These are phyloP conservation scores for Rhododendron henanense DNA, from an alignment of 148 eudicot species.

Conservation along the genomic window DNA sequence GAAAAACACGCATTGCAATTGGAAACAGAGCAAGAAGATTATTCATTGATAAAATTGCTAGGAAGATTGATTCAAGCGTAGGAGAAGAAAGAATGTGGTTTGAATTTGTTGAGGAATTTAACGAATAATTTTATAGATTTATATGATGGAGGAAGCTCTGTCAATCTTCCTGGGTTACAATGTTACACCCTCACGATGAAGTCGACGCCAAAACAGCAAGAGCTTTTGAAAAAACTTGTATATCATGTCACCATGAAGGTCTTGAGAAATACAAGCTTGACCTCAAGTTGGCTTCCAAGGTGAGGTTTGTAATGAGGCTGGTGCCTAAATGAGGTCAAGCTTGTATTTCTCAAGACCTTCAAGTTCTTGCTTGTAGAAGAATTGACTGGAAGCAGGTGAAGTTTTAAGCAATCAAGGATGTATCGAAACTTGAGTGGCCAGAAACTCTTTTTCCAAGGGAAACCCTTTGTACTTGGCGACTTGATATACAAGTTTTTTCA, in stretches of 20 bases:
- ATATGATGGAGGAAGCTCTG: no score
- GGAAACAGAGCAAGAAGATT: constrained; percentile 87
- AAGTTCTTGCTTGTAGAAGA: constrained; percentile 50
- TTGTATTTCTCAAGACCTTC: constrained; percentile 40
- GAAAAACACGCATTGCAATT: constrained; percentile 47
- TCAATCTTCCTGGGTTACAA: constrained; percentile 40
- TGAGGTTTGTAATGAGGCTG: constrained; percentile 58
- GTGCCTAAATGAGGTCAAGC: neutral
- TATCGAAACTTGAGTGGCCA: constrained; percentile 84
- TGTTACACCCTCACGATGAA: constrained; percentile 93
- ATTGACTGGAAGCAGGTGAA: constrained; percentile 68
- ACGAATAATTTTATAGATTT: no score
- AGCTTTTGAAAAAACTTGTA: constrained; percentile 62
- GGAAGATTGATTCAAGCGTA: constrained; percentile 55
- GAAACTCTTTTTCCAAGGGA: constrained; percentile 79
- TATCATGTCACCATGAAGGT: constrained; percentile 36
- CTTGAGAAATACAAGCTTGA: constrained; percentile 45
- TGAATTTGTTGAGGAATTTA: constrained; percentile 65
- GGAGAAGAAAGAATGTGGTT: constrained; percentile 57
- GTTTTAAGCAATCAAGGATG: constrained; percentile 86
- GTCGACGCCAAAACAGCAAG: constrained; percentile 52
- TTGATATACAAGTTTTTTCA: constrained; percentile 59
- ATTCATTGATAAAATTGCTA: constrained; percentile 71
- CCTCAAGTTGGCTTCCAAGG: constrained; percentile 80
- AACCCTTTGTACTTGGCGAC: constrained; percentile 68